Percentiles rank a stretch among this genome's conserved stretches.
These are phyloP conservation scores for Ettlia oleoabundans DNA, from an alignment of 139 green algal genomes.

Conservation along the genomic window DNA sequence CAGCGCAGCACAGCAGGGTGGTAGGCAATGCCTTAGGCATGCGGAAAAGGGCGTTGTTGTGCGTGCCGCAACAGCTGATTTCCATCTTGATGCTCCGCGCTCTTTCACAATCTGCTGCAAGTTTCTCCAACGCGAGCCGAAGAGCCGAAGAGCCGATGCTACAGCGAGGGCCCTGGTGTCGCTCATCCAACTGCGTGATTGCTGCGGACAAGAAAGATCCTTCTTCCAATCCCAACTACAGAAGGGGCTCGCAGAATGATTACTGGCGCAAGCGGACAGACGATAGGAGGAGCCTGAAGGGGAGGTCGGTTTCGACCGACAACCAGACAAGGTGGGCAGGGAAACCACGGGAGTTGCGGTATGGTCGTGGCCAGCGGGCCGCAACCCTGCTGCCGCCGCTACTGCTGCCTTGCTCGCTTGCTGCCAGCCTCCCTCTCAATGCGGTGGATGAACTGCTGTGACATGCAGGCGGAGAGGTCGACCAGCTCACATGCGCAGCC, in stretches of 20 bases:
- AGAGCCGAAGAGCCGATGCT: no score
- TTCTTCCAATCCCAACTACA: neutral
- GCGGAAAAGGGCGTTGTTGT: no score
- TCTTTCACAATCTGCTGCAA: no score
- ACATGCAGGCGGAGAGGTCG: constrained; percentile 11
- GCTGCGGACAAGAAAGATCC: neutral
- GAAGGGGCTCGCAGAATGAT: neutral
- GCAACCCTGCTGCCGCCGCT: neutral
- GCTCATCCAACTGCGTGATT: neutral
- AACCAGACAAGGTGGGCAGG: neutral
- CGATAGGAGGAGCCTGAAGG: neutral
- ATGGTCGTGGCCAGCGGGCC: no score
- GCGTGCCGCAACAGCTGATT: neutral
- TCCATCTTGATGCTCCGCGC: neutral
- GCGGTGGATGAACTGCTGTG: neutral
- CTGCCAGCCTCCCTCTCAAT: no score
- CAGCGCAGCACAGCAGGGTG: no score
- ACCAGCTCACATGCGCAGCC: constrained; percentile 38
- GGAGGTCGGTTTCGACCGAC: neutral
- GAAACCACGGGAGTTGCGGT: no score
- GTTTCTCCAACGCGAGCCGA: no score
- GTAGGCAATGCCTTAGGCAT: no score
- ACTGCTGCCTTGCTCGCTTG: neutral
- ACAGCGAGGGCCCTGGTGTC: no score
- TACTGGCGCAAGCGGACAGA: neutral